A percentile compares a stretch with the other conserved stretches of the same genome.
Evolutionary conservation across 495 filamentous ascomycete species (phyloP).

Genomic region (Xylaria grammica): DNA sequence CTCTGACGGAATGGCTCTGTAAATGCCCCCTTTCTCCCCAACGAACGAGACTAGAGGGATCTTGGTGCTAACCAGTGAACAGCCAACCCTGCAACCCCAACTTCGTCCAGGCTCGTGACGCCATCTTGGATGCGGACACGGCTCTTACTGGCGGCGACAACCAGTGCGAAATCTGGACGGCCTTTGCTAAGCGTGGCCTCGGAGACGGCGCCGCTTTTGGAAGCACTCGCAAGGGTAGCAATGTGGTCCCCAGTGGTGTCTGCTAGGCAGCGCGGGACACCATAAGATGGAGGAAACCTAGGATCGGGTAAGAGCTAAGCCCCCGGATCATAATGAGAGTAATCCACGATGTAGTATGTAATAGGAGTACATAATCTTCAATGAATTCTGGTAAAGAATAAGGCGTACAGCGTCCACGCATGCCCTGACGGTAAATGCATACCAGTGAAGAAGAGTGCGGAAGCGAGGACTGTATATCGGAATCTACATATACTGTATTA

Average conservation of each 20-base stretch:
- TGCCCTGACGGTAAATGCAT: too few species aligned
- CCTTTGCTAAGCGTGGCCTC: slow-evolving; percentile 57
- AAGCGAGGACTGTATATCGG: too few species aligned
- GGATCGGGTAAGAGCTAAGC: not conserved
- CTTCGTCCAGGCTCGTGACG: slow-evolving; percentile 55
- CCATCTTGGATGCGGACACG: slow-evolving; percentile 58
- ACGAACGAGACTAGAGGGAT: not conserved
- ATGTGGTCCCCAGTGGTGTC: slow-evolving; percentile 33
- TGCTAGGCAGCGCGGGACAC: slow-evolving; percentile 28
- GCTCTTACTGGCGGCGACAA: slow-evolving; percentile 57
- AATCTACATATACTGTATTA: too few species aligned
- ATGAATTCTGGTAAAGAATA: not conserved
- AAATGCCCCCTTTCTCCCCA: slow-evolving; percentile 19
- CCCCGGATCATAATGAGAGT: not conserved
- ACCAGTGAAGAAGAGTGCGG: too few species aligned
- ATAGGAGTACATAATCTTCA: not conserved
- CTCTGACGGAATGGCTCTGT: slow-evolving; percentile 57
- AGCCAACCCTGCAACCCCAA: slow-evolving; percentile 59
- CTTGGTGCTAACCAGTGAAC: not conserved
- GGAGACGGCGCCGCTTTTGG: slow-evolving; percentile 42
- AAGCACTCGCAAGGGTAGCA: slow-evolving; percentile 32
- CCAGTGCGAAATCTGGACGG: slow-evolving; percentile 57
- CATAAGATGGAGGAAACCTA: slow-evolving; percentile 14
- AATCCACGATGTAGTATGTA: slow-evolving; percentile 8
- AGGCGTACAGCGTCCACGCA: too few species aligned